Evolutionary conservation across 495 filamentous ascomycete genomes (phyloP).

Genomic region (Penicillium argentinense): DNA sequence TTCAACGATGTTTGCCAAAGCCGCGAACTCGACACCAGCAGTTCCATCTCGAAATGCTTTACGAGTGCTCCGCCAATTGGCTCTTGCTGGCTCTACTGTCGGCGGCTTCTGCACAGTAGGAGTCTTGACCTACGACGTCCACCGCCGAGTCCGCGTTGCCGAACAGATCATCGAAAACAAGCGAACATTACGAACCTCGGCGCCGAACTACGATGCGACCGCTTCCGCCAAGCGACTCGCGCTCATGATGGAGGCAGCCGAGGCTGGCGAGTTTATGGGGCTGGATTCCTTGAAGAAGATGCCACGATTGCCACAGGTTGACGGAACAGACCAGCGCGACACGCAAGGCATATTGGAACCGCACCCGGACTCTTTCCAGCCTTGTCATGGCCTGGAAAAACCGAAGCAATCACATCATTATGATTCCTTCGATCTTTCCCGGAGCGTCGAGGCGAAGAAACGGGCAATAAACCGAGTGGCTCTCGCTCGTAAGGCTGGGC

Average conservation of each 20-base stretch:
- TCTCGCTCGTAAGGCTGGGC: slow-evolving; percentile 12
- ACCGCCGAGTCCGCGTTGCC: slow-evolving; percentile 40
- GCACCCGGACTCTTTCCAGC: background rate
- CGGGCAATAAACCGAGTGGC: slow-evolving; percentile 5
- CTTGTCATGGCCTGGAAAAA: too few relatives aligned
- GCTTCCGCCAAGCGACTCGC: slow-evolving; percentile 39
- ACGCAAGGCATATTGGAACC: background rate
- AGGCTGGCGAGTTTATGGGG: slow-evolving; percentile 42
- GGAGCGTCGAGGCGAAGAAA: background rate
- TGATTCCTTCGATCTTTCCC: background rate
- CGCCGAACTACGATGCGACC: slow-evolving; percentile 46
- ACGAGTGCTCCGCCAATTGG: slow-evolving; percentile 43
- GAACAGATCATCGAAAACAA: slow-evolving; percentile 48
- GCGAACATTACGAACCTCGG: slow-evolving; percentile 42
- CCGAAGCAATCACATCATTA: too few relatives aligned
- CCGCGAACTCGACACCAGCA: slow-evolving; percentile 28
- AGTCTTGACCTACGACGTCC: slow-evolving; percentile 43
- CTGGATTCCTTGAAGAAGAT: slow-evolving; percentile 38
- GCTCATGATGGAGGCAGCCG: slow-evolving; percentile 44
- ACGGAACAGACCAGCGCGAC: background rate
- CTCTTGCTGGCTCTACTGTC: slow-evolving; percentile 42
- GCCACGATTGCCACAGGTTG: slow-evolving; percentile 10
- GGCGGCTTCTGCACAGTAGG: slow-evolving; percentile 43
- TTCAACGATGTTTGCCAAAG: slow-evolving; percentile 34
- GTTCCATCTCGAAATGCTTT: slow-evolving; percentile 49